These are phyloP conservation scores for Daphne laureola DNA, from an alignment of 441 rosid species.

Conservation along the genomic window DNA sequence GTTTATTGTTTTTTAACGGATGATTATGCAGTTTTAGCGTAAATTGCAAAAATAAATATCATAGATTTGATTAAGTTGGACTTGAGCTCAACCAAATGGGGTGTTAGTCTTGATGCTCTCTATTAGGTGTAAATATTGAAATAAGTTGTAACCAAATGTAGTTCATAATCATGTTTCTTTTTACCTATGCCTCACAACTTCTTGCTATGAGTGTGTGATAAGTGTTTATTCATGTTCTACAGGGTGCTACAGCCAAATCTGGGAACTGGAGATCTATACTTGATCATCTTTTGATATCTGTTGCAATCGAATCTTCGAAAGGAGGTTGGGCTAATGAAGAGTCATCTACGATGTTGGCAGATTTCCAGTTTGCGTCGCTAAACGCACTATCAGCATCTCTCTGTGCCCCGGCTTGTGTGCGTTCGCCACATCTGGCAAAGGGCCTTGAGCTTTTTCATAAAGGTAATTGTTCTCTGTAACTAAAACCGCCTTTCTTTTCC, in stretches of 20 bases:
- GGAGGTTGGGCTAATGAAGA: slow-evolving; percentile 43
- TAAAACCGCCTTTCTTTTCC: neutral
- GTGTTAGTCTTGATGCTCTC: too few species aligned
- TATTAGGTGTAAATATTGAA: too few species aligned
- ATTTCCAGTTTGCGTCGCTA: slow-evolving; percentile 69
- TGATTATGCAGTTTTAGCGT: too few species aligned
- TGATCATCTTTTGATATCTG: slow-evolving; percentile 47
- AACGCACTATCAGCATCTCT: slow-evolving; percentile 69
- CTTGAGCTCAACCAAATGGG: too few species aligned
- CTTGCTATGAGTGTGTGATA: neutral
- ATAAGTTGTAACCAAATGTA: too few species aligned
- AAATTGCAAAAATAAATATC: too few species aligned
- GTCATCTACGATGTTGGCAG: slow-evolving; percentile 26
- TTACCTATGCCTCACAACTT: neutral
- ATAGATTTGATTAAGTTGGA: too few species aligned
- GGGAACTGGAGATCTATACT: slow-evolving; percentile 60
- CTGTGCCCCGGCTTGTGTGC: slow-evolving; percentile 52
- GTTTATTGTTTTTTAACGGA: too few species aligned
- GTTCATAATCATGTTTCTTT: too few species aligned
- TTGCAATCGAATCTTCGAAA: slow-evolving; percentile 48
- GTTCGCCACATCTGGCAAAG: slow-evolving; percentile 52
- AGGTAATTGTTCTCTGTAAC: slow-evolving; percentile 34
- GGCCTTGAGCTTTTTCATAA: slow-evolving; percentile 64
- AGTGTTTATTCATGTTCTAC: slow-evolving; percentile 6
- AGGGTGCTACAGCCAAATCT: slow-evolving; percentile 68